Evolutionary conservation across 2,329 filamentous ascomycete species (phyloP).

Genomic region (Aspergillus arachidicola): DNA sequence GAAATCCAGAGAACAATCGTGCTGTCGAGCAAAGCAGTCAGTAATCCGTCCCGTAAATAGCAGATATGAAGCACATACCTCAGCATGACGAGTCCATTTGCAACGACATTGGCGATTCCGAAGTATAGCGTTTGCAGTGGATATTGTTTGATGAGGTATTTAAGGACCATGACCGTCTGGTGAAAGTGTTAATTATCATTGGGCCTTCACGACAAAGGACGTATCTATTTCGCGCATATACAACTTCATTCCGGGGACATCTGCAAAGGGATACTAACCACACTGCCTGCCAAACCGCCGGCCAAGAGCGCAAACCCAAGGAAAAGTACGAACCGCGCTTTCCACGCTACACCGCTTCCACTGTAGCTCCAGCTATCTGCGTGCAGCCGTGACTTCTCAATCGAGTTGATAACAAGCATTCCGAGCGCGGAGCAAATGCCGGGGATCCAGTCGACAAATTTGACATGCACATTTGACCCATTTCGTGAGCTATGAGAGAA

Average conservation of each 20-base stretch:
- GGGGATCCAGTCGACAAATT: slow-evolving; percentile 73
- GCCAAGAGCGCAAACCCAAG: slow-evolving; percentile 70
- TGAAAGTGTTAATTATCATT: slow-evolving; percentile 12
- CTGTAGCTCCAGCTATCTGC: slow-evolving; percentile 67
- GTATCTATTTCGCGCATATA: neutral
- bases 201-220: neutral
- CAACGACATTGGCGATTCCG: slow-evolving; percentile 67
- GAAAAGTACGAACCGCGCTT: slow-evolving; percentile 68
- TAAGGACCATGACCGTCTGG: slow-evolving; percentile 66
- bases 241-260: neutral
- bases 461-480: slow-evolving; percentile 64
- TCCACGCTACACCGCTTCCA: slow-evolving; percentile 70
- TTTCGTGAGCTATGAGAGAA: slow-evolving; percentile 66
- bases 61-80: slow-evolving; percentile 53
- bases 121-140: slow-evolving; percentile 66
- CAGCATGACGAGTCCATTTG: slow-evolving; percentile 67
- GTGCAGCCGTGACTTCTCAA: slow-evolving; percentile 67
- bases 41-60: neutral
- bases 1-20: slow-evolving; percentile 69
- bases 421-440: slow-evolving; percentile 69
- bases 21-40: slow-evolving; percentile 43
- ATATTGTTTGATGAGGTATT: slow-evolving; percentile 65
- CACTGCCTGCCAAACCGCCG: slow-evolving; percentile 67
- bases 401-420: slow-evolving; percentile 73
- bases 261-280: slow-evolving; percentile 45